Evolutionary conservation across 129 eudicot species (phyloP), one percentile per base, ranked within the genome.

Genomic region (Flaveria ramosissima): DNA sequence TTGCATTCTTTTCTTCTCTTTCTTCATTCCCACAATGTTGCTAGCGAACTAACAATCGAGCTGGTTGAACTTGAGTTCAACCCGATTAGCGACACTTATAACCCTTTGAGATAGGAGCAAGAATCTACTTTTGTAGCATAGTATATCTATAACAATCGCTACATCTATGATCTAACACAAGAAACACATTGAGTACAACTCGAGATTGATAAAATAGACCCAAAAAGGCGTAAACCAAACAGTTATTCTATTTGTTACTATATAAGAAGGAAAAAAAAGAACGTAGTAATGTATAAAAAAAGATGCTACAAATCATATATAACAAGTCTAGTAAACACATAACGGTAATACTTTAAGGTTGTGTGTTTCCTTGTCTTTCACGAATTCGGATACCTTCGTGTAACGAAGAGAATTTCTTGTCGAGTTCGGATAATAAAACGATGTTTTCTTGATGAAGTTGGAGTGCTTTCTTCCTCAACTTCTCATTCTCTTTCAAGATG

Each of bases 361-460:
- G 23, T 21, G 15, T 59, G 27, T 51, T 15, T 51, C 20, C 56
- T 53, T 17, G 26, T 53, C 9, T n/a, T 52, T 52, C 9, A 52
- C 65, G 65, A 26, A 75, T 12, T 52, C 43, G 41, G 27, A 23
- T 15, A 74, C 42, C 21, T 20, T 74, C 24, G 23, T 21, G 45
- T 74, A 42, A 42, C 7, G 50, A 10, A n/a, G 78, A 66, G 50
- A 74, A 32, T 48, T 80, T 92, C 76, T 81, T 84, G 39, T 78
- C 81, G 59, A 86, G 62, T 75, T 86, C 80, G 24, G 90, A 83
- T 77, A 72, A 65, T 26, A 92, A 80, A 56, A 72, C 66, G 11
- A 84, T 83, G 62, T 89, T 89, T 72, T 89, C 96, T 80, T 88
- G 89, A 74, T 86, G 84, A 6, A 93, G 96, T 36, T 83, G 87